Evolutionary conservation across 2,329 filamentous ascomycete genomes (phyloP).

Genomic region (Neonectria sp.): DNA sequence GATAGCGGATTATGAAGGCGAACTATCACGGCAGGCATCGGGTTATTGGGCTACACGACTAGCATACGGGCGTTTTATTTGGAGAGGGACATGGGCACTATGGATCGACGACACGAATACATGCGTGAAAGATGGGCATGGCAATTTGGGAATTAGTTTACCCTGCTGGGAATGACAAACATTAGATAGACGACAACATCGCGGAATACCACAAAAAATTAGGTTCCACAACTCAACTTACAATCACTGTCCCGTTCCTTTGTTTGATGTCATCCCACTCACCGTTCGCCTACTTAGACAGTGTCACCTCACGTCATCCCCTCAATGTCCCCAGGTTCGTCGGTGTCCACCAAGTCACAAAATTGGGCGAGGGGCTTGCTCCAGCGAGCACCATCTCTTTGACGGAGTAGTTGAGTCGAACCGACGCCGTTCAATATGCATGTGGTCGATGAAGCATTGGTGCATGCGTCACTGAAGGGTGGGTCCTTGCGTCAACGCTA

Average conservation of each 20-base stretch:
- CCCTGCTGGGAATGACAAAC: not conserved
- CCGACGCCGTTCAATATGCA: too few species aligned
- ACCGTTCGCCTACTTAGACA: not conserved
- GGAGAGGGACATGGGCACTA: constrained; percentile 10
- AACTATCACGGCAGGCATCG: not conserved
- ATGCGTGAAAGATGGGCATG: constrained; percentile 14
- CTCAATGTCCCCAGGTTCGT: too few species aligned
- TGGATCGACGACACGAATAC: constrained; percentile 17
- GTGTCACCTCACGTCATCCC: not conserved
- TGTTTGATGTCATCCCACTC: not conserved
- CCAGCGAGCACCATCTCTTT: too few species aligned
- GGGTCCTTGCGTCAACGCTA: too few species aligned
- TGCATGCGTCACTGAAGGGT: too few species aligned
- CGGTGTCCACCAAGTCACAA: too few species aligned
- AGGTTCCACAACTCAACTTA: not conserved
- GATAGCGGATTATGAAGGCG: not conserved
- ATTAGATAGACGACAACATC: constrained; percentile 6
- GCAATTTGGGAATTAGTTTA: constrained; percentile 8
- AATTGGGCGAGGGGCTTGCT: too few species aligned
- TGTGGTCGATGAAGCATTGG: too few species aligned
- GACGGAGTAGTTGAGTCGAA: too few species aligned
- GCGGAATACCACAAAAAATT: not conserved
- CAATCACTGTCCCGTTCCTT: not conserved
- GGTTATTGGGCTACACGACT: not conserved
- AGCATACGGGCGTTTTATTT: constrained; percentile 8